Conservation (phyloP, 352 stramenopile species). For the Globisporangium emineosum region DNA sequence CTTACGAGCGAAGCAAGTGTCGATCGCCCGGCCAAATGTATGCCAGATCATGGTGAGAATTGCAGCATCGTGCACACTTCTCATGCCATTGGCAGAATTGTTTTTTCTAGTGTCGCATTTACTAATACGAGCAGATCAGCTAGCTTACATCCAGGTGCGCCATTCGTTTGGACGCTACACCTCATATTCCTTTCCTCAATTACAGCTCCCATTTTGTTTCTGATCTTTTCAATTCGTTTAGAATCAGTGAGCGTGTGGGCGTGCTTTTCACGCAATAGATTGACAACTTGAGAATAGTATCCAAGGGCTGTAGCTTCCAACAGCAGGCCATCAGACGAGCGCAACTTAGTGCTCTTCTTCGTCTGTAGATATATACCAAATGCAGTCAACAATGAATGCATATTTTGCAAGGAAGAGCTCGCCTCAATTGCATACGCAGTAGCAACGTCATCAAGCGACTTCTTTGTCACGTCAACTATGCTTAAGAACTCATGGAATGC, state of each 20-base stretch:
- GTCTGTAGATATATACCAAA: constrained; percentile 1
- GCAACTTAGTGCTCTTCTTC: background rate
- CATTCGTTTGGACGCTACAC: constrained; percentile 18
- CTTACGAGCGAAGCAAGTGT: constrained; percentile 24
- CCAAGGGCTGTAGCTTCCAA: background rate
- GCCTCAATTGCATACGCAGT: background rate
- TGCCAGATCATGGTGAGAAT: constrained; percentile 21
- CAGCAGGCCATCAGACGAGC: background rate
- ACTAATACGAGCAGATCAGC: too few relatives aligned
- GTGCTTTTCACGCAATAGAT: constrained; percentile 15
- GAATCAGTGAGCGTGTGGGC: constrained; percentile 4
- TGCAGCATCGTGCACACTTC: constrained; percentile 17
- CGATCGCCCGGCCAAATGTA: constrained; percentile 16
- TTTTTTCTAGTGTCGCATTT: constrained; percentile 2
- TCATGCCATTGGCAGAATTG: constrained; percentile 3
- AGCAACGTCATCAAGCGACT: background rate
- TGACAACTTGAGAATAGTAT: constrained; percentile 9
- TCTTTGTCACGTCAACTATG: constrained; percentile 1
- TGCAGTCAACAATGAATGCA: background rate
- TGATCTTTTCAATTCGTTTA: constrained; percentile 18
- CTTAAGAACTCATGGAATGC: constrained; percentile 1
- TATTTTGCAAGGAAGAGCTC: constrained; percentile 1
- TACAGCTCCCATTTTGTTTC: constrained; percentile 20
- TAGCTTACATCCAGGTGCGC: constrained; percentile 21
- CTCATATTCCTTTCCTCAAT: constrained; percentile 27